Evolutionary conservation across 805 yeast species (phyloP).

Genomic region (Candida sphagnicola): DNA sequence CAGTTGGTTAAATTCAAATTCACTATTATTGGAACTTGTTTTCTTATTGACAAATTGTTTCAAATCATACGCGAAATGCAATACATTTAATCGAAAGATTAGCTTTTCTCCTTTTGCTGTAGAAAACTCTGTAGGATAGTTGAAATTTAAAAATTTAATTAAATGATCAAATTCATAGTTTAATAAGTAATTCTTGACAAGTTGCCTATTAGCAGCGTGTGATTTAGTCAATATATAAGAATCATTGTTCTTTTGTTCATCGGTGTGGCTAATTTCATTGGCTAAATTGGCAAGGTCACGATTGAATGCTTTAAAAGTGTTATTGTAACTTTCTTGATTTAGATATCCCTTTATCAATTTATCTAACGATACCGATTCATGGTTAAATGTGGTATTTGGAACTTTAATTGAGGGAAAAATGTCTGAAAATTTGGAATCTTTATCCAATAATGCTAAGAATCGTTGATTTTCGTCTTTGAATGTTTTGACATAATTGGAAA

Average conservation of each 20-base stretch:
- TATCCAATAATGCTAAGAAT: conserved; percentile 15
- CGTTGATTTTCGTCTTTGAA: conserved; percentile 35
- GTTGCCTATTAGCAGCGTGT: conserved; percentile 22
- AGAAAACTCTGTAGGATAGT: conserved; percentile 14
- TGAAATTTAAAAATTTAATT: conserved; percentile 15
- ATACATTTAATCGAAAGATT: conserved; percentile 22
- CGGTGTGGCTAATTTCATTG: conserved; percentile 8
- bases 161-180: conserved; percentile 22
- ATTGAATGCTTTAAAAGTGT: conserved; percentile 30
- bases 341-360: conserved; percentile 35
- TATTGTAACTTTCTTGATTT: conserved; percentile 35
- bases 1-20: conserved; percentile 10
- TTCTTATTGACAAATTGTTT: conserved; percentile 17
- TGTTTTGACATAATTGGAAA: conserved; percentile 46
- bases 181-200: conserved; percentile 17
- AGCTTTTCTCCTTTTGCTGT: conserved; percentile 12
- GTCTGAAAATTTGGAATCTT: conserved; percentile 9
- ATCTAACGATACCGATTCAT: conserved; percentile 25
- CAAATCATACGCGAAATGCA: conserved; percentile 20
- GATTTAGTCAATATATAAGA: conserved; percentile 10
- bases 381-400: conserved; percentile 19
- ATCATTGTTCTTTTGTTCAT: conserved; percentile 9
- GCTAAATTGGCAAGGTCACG: conserved; percentile 25
- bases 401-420: conserved; percentile 12
- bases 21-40: conserved; percentile 11